phyloP scores from a whole-genome alignment of 1,284 basidiomycete species.

The Heterobasidion irregulare region DNA sequence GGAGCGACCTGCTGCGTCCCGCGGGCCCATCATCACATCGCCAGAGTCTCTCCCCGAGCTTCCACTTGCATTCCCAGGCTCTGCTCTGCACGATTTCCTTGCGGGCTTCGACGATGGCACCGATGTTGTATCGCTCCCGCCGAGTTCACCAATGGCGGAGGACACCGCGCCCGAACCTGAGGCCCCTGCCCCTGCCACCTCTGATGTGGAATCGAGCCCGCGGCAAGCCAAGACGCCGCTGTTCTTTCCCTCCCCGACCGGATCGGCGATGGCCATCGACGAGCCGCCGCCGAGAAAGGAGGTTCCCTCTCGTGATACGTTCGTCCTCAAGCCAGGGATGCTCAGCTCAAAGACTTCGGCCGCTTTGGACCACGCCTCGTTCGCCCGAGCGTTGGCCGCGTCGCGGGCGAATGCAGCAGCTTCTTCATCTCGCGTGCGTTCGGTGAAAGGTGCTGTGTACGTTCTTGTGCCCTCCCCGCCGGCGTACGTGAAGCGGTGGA shows the following conservation, averaged over 20 bases:
- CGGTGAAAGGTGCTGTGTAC: constrained; percentile 3
- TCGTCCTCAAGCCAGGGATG: background rate
- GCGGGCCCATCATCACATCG: background rate
- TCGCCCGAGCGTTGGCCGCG: background rate
- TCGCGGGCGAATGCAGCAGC: background rate
- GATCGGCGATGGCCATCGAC: background rate
- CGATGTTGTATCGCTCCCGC: background rate
- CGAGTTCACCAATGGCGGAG: background rate
- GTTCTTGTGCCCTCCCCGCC: constrained; percentile 16
- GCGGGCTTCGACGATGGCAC: background rate
- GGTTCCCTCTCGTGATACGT: background rate
- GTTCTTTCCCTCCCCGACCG: background rate
- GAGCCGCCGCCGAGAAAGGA: background rate
- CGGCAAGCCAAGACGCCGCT: background rate
- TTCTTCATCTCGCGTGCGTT: background rate
- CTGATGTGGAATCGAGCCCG: background rate
- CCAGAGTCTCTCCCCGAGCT: background rate
- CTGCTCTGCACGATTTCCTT: background rate
- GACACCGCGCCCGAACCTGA: background rate
- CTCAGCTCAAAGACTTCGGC: background rate
- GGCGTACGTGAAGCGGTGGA: constrained; percentile 16
- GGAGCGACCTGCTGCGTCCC: background rate
- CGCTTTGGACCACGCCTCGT: background rate
- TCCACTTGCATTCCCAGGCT: background rate
- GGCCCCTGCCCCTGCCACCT: background rate